A percentile compares a stretch with the other conserved stretches of the same genome.
phyloP scores from a whole-genome alignment of 1,139 yeast species.

The Geotrichum restrictum region DNA sequence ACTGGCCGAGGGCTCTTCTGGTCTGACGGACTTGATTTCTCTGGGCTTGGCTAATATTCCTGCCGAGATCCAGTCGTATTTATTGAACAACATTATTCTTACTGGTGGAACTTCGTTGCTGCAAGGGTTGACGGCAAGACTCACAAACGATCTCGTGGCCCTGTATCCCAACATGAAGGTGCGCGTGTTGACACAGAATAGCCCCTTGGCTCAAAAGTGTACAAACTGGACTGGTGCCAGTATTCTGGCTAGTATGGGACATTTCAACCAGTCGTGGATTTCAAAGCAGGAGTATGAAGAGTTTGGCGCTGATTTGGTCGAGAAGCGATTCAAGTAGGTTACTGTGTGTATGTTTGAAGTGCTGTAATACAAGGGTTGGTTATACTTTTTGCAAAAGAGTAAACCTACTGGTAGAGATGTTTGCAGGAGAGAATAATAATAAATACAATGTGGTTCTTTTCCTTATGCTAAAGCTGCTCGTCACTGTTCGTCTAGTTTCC shows the following conservation, averaged over 20 bases:
- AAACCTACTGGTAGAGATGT: no score
- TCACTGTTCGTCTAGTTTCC: no score
- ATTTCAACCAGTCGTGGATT: constrained; percentile 95
- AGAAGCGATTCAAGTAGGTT: constrained; percentile 38
- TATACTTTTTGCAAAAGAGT: no score
- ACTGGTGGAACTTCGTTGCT: constrained; percentile 85
- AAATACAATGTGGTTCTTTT: no score
- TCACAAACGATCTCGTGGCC: constrained; percentile 65
- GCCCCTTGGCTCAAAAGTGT: constrained; percentile 66
- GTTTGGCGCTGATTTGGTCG: constrained; percentile 71
- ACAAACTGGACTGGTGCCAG: constrained; percentile 96
- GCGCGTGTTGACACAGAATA: constrained; percentile 44
- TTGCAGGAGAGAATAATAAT: no score
- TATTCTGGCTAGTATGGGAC: constrained; percentile 83
- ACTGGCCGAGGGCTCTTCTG: constrained; percentile 42
- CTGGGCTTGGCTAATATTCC: constrained; percentile 42
- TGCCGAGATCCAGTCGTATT: constrained; percentile 73
- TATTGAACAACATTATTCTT: constrained; percentile 82
- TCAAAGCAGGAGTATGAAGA: constrained; percentile 87
- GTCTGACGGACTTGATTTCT: constrained; percentile 68
- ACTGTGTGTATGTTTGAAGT: not conserved
- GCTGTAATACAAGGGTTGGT: no score
- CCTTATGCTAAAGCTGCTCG: no score
- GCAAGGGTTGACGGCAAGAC: constrained; percentile 77
- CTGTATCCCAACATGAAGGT: constrained; percentile 61